Percentiles rank a stretch among this genome's conserved stretches.
Evolutionary conservation across 805 yeast genomes (phyloP).

Genomic region (Wickerhamiella australiensis): DNA sequence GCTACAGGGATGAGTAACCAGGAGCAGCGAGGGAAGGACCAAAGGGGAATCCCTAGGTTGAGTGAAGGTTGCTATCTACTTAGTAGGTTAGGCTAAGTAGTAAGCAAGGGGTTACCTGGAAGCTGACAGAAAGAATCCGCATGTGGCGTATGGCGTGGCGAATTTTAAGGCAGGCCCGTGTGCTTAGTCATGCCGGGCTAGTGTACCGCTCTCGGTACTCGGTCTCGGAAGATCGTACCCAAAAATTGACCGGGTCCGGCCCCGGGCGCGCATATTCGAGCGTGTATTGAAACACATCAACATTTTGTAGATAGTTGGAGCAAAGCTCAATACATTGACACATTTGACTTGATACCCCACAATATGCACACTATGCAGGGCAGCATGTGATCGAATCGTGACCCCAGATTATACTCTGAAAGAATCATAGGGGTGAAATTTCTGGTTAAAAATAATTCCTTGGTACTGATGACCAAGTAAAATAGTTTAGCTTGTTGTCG

Average conservation of each 20-base stretch:
- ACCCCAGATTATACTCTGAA: not conserved
- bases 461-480: not conserved
- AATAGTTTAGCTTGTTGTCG: not conserved
- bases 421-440: not conserved
- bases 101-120: too few species aligned
- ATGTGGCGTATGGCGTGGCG: too few species aligned
- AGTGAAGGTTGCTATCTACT: too few species aligned
- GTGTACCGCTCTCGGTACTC: not conserved
- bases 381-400: not conserved
- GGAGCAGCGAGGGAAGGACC: too few species aligned
- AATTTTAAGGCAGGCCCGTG: too few species aligned
- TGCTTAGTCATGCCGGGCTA: not conserved
- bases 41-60: too few species aligned
- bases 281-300: too few species aligned
- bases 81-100: too few species aligned
- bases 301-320: too few species aligned
- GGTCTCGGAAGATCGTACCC: not conserved
- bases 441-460: not conserved
- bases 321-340: too few species aligned
- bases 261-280: not conserved
- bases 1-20: too few species aligned
- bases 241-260: not conserved
- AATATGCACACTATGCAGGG: not conserved
- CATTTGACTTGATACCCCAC: not conserved
- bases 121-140: too few species aligned